Conservation (phyloP, 176 grass and related monocot species). For the Panicum miliaceum region DNA sequence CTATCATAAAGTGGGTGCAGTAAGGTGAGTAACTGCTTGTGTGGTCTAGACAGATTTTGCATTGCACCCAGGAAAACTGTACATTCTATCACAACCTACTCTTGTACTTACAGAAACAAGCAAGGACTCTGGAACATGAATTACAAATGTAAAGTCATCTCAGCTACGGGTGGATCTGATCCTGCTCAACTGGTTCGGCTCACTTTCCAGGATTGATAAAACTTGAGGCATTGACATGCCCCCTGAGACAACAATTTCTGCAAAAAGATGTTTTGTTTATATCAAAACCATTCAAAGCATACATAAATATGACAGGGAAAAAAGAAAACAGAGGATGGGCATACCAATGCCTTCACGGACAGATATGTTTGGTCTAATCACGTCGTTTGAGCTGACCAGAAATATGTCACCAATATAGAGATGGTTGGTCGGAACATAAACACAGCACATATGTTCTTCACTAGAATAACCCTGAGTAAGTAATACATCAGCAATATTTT, state of each 20-base stretch:
- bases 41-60: slow-evolving; percentile 3
- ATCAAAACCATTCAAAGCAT: not conserved
- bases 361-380: slow-evolving; percentile 71
- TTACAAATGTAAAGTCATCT: slow-evolving; percentile 37
- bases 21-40: not conserved
- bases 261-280: slow-evolving; percentile 16
- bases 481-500: slow-evolving; percentile 17
- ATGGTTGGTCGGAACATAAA: slow-evolving; percentile 74
- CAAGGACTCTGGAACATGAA: not conserved
- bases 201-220: slow-evolving; percentile 50
- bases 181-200: slow-evolving; percentile 47
- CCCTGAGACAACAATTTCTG: slow-evolving; percentile 70
- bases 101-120: slow-evolving; percentile 33
- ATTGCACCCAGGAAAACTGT: slow-evolving; percentile 24
- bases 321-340: not conserved
- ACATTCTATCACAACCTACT: slow-evolving; percentile 45
- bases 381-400: slow-evolving; percentile 63
- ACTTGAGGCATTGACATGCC: slow-evolving; percentile 73
- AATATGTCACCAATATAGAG: slow-evolving; percentile 77
- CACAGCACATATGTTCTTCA: slow-evolving; percentile 76
- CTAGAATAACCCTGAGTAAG: slow-evolving; percentile 57
- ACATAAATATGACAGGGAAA: not conserved
- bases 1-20: not conserved
- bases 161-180: slow-evolving; percentile 55
- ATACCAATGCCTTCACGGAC: slow-evolving; percentile 80